phyloP scores from a whole-genome alignment of 208 protist species.

The Wallacemonas collosoma region DNA sequence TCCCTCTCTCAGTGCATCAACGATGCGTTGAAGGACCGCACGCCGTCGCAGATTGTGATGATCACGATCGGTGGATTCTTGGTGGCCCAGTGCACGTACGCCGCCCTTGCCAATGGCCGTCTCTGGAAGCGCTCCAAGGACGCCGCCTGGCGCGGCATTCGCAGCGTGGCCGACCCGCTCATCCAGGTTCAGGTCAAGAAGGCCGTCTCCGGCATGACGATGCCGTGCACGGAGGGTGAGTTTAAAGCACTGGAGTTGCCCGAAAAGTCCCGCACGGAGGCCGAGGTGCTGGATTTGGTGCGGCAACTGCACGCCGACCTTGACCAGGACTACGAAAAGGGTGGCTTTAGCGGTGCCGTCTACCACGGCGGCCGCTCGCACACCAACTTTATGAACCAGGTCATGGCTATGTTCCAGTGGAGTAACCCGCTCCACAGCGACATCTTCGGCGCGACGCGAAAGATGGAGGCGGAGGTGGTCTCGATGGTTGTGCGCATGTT shows the following conservation, averaged over 20 bases:
- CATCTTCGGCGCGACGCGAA: conserved; percentile 95
- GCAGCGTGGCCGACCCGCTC: conserved; percentile 50
- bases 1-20: conserved; percentile 69
- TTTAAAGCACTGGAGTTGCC: conserved; percentile 72
- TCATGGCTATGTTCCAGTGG: conserved; percentile 90
- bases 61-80: conserved; percentile 46
- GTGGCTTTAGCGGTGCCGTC: conserved; percentile 90
- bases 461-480: conserved; percentile 98
- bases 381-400: conserved; percentile 88
- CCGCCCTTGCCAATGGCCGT: conserved; percentile 49
- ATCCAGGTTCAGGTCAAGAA: conserved; percentile 59
- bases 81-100: conserved; percentile 37
- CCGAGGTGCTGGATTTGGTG: conserved; percentile 68
- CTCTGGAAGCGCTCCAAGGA: conserved; percentile 58
- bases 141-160: conserved; percentile 56
- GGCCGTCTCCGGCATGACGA: conserved; percentile 41
- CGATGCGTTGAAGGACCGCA: conserved; percentile 42
- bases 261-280: conserved; percentile 43
- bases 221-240: conserved; percentile 69
- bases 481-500: conserved; percentile 96
- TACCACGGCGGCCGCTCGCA: conserved; percentile 91
- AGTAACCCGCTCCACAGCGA: conserved; percentile 97
- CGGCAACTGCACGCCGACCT: conserved; percentile 56
- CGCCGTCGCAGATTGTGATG: conserved; percentile 59
- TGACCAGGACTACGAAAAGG: conserved; percentile 68